Evolutionary conservation across 2,329 filamentous ascomycete species (phyloP), one percentile per base, ranked within the genome.

Genomic region (Hypoxylon sp.): DNA sequence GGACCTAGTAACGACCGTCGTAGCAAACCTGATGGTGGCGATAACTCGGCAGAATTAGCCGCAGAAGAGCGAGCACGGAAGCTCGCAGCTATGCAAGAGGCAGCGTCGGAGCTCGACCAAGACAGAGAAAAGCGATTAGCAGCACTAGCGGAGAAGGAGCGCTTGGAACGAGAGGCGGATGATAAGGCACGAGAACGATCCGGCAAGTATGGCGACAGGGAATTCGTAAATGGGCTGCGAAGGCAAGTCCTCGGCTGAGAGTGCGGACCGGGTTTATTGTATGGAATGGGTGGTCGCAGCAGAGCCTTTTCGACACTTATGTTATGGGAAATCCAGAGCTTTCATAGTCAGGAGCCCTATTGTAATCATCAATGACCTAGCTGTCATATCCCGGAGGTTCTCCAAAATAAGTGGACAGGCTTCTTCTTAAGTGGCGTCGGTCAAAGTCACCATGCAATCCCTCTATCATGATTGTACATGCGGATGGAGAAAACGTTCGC

Each of bases 81-180:
- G 77, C 81, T 94, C 17, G 91, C 90, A 14, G 90, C 89, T 7
- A 94, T 94, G 92, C 91, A 92, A 77, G 86, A 86, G 17, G 90
- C 89, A 30, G 92, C 92, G 3, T 85, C 85, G 0, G 88, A 91
- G 10, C 83, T 97, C 53, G 92, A 95, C 73, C 77, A 83, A n/a
- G 90, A 92, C 72, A 89, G 94, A 33, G 88, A 88, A 71, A 85
- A 87, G 66, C 88, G 93, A 25, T 82, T 97, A 8, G 87, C 88
- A 0, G 88, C 89, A 0, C 81, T 95, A 17, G 89, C 88, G 25
- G 87, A 89, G 70, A 85, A 85, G 67, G 93, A 97, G 73, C 85
- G 87, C 54, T 83, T 82, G 17, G 87, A 89, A 49, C 85, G 86
- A 11, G 89, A 92, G 67, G 87, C 88, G 0, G 93, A 97, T 60